Percentiles rank a stretch among this genome's conserved stretches.
Evolutionary conservation across 345 rosid genomes (phyloP).

Genomic region (Syzygium oleosum): DNA sequence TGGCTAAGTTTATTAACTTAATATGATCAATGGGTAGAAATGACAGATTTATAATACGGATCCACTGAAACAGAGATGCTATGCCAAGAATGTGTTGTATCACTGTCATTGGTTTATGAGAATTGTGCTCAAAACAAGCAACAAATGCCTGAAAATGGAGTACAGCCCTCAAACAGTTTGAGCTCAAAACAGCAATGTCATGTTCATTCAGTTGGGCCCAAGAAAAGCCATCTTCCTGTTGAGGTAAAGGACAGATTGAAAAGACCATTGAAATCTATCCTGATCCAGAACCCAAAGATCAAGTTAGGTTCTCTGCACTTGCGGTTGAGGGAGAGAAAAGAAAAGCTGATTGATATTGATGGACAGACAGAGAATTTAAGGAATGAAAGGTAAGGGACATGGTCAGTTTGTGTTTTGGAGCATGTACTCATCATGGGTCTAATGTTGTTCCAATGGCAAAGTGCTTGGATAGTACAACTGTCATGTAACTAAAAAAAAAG

Average conservation of each 20-base stretch:
- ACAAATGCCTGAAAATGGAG: neutral
- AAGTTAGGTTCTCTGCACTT: neutral
- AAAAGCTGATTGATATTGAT: neutral
- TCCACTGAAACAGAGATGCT: neutral
- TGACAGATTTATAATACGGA: neutral
- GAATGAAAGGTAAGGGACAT: neutral
- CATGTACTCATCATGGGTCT: neutral
- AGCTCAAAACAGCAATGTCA: neutral
- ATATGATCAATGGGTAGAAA: neutral
- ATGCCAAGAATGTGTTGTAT: neutral
- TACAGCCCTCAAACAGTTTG: neutral
- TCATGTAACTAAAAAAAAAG: neutral
- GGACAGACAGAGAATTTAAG: constrained; percentile 1
- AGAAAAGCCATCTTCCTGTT: neutral
- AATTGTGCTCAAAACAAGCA: neutral
- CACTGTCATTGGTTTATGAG: neutral
- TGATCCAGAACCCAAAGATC: neutral
- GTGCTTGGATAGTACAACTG: neutral
- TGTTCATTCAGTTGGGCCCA: neutral
- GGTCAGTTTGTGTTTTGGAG: neutral
- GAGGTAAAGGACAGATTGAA: neutral
- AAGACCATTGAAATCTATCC: neutral
- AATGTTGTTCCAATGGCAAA: neutral
- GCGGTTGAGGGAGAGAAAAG: neutral
- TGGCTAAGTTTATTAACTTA: neutral